Evolutionary conservation across 257 asterid species (phyloP), one percentile per base, ranked within the genome.

Genomic region (Lithospermum erythrorhizon): DNA sequence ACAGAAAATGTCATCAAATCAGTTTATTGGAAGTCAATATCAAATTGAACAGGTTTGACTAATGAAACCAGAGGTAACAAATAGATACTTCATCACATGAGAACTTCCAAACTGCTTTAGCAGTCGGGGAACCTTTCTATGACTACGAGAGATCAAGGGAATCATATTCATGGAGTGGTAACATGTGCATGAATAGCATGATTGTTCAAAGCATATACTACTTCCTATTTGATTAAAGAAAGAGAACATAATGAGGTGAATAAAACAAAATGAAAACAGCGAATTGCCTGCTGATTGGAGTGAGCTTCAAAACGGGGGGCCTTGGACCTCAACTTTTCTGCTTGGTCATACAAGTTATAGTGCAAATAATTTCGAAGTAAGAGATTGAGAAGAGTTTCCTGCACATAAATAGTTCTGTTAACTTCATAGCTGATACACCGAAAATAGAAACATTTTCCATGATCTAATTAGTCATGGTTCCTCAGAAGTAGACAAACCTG

Each of bases 291-390:
- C 75, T 82, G 90, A 66, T 84, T 84, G 41, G 95, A 87, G 73
- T 82, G 94, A 64, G 94, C 90, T 73, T 84, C 88, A 62, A 80
- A 77, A 37, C 86, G 94, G 57, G 87, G 90, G 53, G 94, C 94
- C 74, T 84, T 87, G n/a, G 94, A 80, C 63, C 95, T 82, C 70
- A 87, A 73, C 67, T 87, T 84, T 68, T 87, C 95, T 25, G 95
- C 95, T 67, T 82, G 94, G 66, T 84, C 90, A 65, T 82, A 87
- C 56, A 87, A 78, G 81, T 87, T 80, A 72, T 87, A 87, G 73
- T 82, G 87, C 69, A 87, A 84, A 75, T 87, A 87, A 72, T 87
- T 87, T 67, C 95, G 77, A 67, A 87, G 73, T 60, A 87, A 75
- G 69, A 87, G 79, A 73, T 87, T 87, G 65, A 82, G 71, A 68